Evolutionary conservation across 2,329 filamentous ascomycete genomes (phyloP), one percentile per base, ranked within the genome.

Genomic region (Leptographium wingfieldii): DNA sequence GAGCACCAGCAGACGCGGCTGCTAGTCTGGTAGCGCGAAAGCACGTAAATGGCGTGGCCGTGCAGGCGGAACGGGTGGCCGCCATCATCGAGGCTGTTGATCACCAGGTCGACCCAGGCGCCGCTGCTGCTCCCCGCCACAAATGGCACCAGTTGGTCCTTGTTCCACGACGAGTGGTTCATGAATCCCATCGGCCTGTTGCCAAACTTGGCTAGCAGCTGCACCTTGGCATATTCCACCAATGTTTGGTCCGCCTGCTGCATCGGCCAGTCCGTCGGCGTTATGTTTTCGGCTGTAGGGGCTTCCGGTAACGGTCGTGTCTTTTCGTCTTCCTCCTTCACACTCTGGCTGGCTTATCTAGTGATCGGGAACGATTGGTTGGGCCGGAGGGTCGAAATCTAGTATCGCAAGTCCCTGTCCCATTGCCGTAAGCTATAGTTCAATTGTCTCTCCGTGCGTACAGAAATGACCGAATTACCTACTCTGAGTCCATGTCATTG

Each of bases 61-160:
- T 67, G 67, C 64, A 80, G 61, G 64, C 80, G 77, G 60, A 79
- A 79, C 0, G 77, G 77, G 64, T 80, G 77, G 0, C 71, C 68
- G 7, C 74, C 74, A 49, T 79, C 76, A 60, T 80, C 77, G 19
- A 78, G 68, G 59, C 80, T 80, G 63, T 80, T 80, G 55, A 79
- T 67, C 3, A 78, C 69, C 1, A 79, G 63, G 62, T 79, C 76
- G 1, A 78, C 68, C 76, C 77, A 80, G 19, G 53, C 25, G 12
- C 10, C 25, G 12, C 10, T 6, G 10, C 5, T 19, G 4, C 3
- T 19, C n/a, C 22, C 31, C 27, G 27, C 43, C 6, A 58, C 31
- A 31, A 58, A 58, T 16, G 56, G 56, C 4, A 53, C 56, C 22
- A 58, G 48, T n/a, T 58, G 56, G 12, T 58, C 12, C 2, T 3